phyloP scores from a whole-genome alignment of 768 basidiomycete species.

The Austroboletus eburneus region DNA sequence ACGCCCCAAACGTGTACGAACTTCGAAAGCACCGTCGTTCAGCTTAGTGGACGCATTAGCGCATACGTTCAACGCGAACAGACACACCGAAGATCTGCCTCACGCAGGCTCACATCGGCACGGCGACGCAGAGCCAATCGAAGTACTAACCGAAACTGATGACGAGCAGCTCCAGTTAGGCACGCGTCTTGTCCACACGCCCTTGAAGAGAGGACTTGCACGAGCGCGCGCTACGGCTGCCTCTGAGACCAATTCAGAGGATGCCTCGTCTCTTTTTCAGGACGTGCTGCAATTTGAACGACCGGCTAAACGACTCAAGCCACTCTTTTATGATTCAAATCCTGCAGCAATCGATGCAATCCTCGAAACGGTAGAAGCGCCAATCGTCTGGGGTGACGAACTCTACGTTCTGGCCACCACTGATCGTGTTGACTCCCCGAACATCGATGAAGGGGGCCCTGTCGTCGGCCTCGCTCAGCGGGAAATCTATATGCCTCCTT shows the following conservation, averaged over 20 bases:
- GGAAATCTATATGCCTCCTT: too few species aligned
- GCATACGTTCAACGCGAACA: constrained; percentile 27
- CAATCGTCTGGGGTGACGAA: constrained; percentile 17
- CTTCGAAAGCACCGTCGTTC: too few species aligned
- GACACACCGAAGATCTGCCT: constrained; percentile 1
- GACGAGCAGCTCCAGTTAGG: constrained; percentile 13
- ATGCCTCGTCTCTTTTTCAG: neutral
- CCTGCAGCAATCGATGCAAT: constrained; percentile 16
- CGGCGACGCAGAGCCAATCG: constrained; percentile 12
- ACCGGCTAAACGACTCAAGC: constrained; percentile 15
- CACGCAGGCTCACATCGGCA: too few species aligned
- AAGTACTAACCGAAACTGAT: constrained; percentile 22
- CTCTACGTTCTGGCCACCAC: too few species aligned
- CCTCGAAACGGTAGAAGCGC: constrained; percentile 21
- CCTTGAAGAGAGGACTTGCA: constrained; percentile 3
- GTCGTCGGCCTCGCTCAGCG: too few species aligned
- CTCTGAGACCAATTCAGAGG: constrained; percentile 16
- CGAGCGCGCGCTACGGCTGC: neutral
- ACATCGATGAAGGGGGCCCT: too few species aligned
- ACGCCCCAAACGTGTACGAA: neutral
- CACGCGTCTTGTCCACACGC: constrained; percentile 9
- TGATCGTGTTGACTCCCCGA: too few species aligned
- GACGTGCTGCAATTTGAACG: constrained; percentile 5
- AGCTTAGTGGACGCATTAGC: constrained; percentile 23
- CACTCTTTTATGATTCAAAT: constrained; percentile 20